A percentile compares a stretch with the other conserved stretches of the same genome.
Evolutionary conservation across 2,329 filamentous ascomycete species (phyloP).

Genomic region (Penicillium sp.): DNA sequence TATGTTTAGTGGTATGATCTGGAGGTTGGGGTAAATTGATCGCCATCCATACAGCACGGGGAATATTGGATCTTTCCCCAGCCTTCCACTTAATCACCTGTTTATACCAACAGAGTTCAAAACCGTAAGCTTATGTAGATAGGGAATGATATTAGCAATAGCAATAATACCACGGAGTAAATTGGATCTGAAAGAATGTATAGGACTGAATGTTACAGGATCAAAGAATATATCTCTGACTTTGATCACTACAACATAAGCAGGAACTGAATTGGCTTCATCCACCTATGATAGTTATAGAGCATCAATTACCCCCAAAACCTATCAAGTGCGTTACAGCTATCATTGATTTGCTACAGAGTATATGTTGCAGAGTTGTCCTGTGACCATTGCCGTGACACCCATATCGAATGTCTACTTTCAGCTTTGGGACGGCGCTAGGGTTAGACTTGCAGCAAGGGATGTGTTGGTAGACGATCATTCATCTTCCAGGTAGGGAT

Average conservation of each 20-base stretch:
- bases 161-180: too few relatives aligned
- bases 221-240: neutral
- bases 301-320: neutral
- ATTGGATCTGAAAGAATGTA: neutral
- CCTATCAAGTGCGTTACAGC: neutral
- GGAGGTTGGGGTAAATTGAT: constrained; percentile 3
- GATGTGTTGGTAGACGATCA: neutral
- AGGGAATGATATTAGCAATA: neutral
- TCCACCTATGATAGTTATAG: neutral
- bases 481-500: neutral
- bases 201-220: neutral
- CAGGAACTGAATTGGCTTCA: neutral
- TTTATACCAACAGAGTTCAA: neutral
- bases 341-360: too few relatives aligned
- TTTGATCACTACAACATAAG: neutral
- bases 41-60: neutral
- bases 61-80: neutral
- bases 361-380: too few relatives aligned
- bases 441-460: neutral
- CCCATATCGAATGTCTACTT: neutral
- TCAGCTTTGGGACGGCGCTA: neutral
- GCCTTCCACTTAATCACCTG: neutral
- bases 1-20: neutral
- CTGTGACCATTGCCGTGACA: neutral
- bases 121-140: too few relatives aligned